Conservation (phyloP, 2,329 filamentous ascomycete genomes). For the Xylaria sp. region DNA sequence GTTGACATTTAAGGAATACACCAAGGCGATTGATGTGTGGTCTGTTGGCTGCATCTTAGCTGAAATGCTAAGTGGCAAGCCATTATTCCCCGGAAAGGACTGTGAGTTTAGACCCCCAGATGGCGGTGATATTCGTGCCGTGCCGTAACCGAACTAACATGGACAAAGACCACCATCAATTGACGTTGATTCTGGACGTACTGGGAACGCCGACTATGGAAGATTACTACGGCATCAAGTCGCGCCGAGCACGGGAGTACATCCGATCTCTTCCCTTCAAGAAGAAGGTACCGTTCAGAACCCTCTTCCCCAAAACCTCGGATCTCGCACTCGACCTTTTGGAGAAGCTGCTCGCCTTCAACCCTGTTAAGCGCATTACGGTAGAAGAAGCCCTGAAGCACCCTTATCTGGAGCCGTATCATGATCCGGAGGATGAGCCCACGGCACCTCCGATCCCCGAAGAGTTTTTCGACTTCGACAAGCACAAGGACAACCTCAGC, state of each 20-base stretch:
- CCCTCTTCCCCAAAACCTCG: constrained; percentile 99
- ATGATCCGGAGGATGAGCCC: constrained; percentile 98
- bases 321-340: constrained; percentile 92
- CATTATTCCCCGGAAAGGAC: constrained; percentile 97
- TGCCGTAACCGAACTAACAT: constrained; percentile 34
- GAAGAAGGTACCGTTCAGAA: constrained; percentile 99
- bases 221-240: constrained; percentile 99
- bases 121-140: neutral
- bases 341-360: constrained; percentile 96
- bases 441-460: constrained; percentile 96
- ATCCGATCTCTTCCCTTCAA: constrained; percentile 98
- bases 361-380: constrained; percentile 97
- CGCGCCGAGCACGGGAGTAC: constrained; percentile 94
- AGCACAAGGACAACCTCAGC: constrained; percentile 98
- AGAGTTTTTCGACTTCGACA: constrained; percentile 99
- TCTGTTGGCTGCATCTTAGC: constrained; percentile 98
- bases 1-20: constrained; percentile 99
- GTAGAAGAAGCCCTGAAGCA: constrained; percentile 98
- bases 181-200: constrained; percentile 96
- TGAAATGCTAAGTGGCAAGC: constrained; percentile 99
- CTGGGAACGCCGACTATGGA: constrained; percentile 99
- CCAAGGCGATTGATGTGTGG: constrained; percentile 99
- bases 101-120: constrained; percentile 68
- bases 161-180: constrained; percentile 87
- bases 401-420: constrained; percentile 97